phyloP scores from a whole-genome alignment of 169 alveolate genomes.

The Plasmodium coatneyi region DNA sequence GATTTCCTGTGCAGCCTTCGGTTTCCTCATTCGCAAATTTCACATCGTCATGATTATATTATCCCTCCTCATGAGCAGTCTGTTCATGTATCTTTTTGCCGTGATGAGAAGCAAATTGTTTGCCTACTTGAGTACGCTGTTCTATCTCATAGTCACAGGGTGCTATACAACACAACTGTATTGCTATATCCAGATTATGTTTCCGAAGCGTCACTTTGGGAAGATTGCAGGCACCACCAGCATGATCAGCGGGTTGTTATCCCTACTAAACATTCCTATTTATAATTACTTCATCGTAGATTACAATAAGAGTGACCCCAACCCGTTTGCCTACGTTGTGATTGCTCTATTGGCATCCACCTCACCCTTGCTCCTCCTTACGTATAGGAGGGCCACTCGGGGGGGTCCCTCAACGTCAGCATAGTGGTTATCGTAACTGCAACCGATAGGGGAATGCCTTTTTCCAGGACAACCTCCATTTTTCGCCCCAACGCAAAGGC shows the following conservation, averaged over 20 bases:
- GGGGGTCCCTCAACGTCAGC: neutral
- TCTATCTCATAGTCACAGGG: slow-evolving; percentile 77
- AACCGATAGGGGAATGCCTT: neutral
- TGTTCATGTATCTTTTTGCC: slow-evolving; percentile 75
- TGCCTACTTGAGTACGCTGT: slow-evolving; percentile 74
- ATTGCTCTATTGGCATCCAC: slow-evolving; percentile 37
- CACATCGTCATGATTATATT: slow-evolving; percentile 47
- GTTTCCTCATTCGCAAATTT: slow-evolving; percentile 34
- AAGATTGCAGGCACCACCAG: slow-evolving; percentile 78
- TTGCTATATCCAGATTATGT: slow-evolving; percentile 76
- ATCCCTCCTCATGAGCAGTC: slow-evolving; percentile 49
- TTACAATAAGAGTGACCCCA: slow-evolving; percentile 25
- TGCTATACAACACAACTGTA: slow-evolving; percentile 78
- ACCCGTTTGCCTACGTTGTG: slow-evolving; percentile 57
- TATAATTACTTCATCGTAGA: slow-evolving; percentile 67
- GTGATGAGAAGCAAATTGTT: slow-evolving; percentile 39
- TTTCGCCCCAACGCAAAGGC: neutral
- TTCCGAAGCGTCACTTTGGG: slow-evolving; percentile 78
- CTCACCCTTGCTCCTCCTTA: slow-evolving; percentile 28
- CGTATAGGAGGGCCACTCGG: neutral
- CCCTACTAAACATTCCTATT: slow-evolving; percentile 77
- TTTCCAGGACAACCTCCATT: neutral
- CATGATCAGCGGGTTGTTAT: slow-evolving; percentile 78
- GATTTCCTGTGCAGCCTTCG: slow-evolving; percentile 47
- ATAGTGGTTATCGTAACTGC: neutral